Evolutionary conservation across 192 early-diverging fungal genomes (phyloP).

Genomic region (Lobosporangium transversale): DNA sequence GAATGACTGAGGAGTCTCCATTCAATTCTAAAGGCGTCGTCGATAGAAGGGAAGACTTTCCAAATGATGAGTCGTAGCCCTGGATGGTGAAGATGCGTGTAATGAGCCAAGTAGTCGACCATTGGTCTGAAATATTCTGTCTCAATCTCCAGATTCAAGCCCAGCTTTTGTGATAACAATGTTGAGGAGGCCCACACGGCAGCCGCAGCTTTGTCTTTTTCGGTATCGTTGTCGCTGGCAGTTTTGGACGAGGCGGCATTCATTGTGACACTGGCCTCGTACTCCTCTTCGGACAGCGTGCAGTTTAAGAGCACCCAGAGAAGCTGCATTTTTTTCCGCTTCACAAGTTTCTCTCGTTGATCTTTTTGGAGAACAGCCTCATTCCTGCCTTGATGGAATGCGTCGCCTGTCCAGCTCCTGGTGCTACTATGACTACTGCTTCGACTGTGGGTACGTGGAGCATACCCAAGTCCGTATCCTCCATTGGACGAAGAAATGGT

Average conservation of each 20-base stretch:
- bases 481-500: conserved; percentile 14
- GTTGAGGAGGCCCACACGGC: neutral
- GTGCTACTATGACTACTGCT: conserved; percentile 53
- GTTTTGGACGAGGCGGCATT: neutral
- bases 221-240: neutral
- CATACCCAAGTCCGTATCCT: conserved; percentile 15
- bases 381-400: conserved; percentile 31
- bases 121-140: conserved; percentile 23
- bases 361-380: conserved; percentile 32
- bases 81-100: conserved; percentile 40
- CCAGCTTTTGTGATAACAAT: conserved; percentile 7
- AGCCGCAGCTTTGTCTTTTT: neutral
- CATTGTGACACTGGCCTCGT: neutral
- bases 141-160: conserved; percentile 17
- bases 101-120: conserved; percentile 33
- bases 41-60: conserved; percentile 29
- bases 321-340: conserved; percentile 42
- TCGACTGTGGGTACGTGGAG: conserved; percentile 29
- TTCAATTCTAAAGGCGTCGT: conserved; percentile 26
- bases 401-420: conserved; percentile 26
- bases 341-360: conserved; percentile 35
- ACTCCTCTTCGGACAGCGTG: conserved; percentile 36
- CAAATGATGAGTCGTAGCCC: conserved; percentile 30
- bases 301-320: conserved; percentile 46
- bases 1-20: conserved; percentile 27